A percentile compares a stretch with the other conserved stretches of the same genome.
These are phyloP conservation scores for Didymella arachidicola DNA, from an alignment of 2,329 filamentous ascomycete species.

Conservation along the genomic window DNA sequence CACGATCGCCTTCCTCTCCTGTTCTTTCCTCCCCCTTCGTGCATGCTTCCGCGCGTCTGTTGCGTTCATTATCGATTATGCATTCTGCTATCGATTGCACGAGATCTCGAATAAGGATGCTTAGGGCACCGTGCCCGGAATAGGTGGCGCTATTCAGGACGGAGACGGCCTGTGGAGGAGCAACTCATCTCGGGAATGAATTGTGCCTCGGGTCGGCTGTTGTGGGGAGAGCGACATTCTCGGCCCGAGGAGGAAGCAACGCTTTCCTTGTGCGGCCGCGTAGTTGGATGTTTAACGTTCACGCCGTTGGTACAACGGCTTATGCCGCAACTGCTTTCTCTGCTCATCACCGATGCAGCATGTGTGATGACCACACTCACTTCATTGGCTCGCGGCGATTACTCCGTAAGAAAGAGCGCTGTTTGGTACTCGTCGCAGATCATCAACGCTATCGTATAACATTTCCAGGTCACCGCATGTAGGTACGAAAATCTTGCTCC, in stretches of 20 bases:
- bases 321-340: background rate
- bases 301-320: background rate
- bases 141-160: slow-evolving; percentile 12
- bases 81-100: slow-evolving; percentile 5
- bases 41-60: slow-evolving; percentile 12
- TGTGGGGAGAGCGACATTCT: background rate
- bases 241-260: slow-evolving; percentile 7
- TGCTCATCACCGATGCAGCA: background rate
- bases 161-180: slow-evolving; percentile 11
- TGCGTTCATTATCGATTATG: slow-evolving; percentile 3
- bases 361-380: background rate
- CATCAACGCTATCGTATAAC: background rate
- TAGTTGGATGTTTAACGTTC: background rate
- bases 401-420: background rate
- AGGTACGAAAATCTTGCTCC: background rate
- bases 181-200: slow-evolving; percentile 10
- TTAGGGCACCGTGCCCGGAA: slow-evolving; percentile 11
- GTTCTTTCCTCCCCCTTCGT: background rate
- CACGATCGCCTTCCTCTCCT: slow-evolving; percentile 10
- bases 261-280: slow-evolving; percentile 1
- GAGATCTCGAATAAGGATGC: slow-evolving; percentile 2
- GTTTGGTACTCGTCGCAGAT: background rate
- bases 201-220: slow-evolving; percentile 3
- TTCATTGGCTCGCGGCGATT: background rate
- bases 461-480: background rate